Percentiles rank a stretch among this genome's conserved stretches.
phyloP scores from a whole-genome alignment of 345 rosid genomes.

The Limnanthes douglasii region DNA sequence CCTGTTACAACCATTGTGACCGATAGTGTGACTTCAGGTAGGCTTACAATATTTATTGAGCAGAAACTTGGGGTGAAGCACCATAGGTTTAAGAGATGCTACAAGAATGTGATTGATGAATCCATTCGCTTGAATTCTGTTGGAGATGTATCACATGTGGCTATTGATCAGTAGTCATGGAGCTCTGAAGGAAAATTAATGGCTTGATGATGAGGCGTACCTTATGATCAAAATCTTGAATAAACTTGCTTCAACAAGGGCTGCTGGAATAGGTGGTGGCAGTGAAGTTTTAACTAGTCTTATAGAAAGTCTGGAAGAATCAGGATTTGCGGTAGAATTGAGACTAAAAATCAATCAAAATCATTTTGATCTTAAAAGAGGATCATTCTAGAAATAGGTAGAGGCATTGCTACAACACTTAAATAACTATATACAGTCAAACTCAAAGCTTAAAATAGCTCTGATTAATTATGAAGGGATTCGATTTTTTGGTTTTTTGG shows the following conservation, averaged over 20 bases:
- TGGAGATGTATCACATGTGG: slow-evolving; percentile 64
- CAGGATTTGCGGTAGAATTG: slow-evolving; percentile 38
- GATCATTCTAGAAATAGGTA: slow-evolving; percentile 55
- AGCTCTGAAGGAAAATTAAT: no score
- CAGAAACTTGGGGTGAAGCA: slow-evolving; percentile 64
- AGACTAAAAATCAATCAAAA: slow-evolving; percentile 57
- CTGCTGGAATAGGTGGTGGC: slow-evolving; percentile 33
- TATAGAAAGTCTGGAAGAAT: slow-evolving; percentile 42
- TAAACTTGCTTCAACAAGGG: slow-evolving; percentile 66
- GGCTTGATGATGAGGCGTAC: slow-evolving; percentile 83
- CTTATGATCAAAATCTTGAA: slow-evolving; percentile 66
- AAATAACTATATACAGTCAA: slow-evolving; percentile 24
- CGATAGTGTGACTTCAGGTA: slow-evolving; percentile 74
- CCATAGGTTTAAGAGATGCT: slow-evolving; percentile 60
- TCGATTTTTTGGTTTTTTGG: slow-evolving; percentile 53
- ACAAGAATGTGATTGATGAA: no score
- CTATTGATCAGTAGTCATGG: slow-evolving; percentile 73
- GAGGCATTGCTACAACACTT: slow-evolving; percentile 54
- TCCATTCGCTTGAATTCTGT: slow-evolving; percentile 54
- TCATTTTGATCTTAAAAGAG: slow-evolving; percentile 65
- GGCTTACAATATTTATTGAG: slow-evolving; percentile 50
- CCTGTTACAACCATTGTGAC: slow-evolving; percentile 63
- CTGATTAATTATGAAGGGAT: slow-evolving; percentile 66
- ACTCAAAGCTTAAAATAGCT: slow-evolving; percentile 48
- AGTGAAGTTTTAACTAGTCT: slow-evolving; percentile 57